phyloP scores from a whole-genome alignment of 805 yeast genomes.

The Saccharomycopsis olivae region DNA sequence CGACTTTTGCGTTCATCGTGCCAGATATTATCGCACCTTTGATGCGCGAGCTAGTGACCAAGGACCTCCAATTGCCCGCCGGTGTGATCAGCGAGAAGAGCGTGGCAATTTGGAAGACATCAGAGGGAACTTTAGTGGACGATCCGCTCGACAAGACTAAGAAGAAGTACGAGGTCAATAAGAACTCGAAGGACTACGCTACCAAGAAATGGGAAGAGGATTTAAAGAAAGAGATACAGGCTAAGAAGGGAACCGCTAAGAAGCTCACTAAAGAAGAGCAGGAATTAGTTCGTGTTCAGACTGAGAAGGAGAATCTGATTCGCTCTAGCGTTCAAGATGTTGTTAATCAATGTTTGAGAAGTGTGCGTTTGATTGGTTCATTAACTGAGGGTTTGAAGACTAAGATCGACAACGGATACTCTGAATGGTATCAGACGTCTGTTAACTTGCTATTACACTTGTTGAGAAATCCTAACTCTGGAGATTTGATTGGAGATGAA shows the following conservation, averaged over 20 bases:
- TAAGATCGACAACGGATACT: constrained; percentile 55
- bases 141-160: constrained; percentile 38
- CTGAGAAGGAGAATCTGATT: constrained; percentile 48
- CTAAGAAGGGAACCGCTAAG: constrained; percentile 36
- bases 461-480: constrained; percentile 24
- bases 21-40: constrained; percentile 47
- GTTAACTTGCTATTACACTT: constrained; percentile 38
- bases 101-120: constrained; percentile 53
- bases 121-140: constrained; percentile 59
- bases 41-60: constrained; percentile 32
- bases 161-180: constrained; percentile 40
- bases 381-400: constrained; percentile 33
- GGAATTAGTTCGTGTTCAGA: constrained; percentile 46
- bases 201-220: constrained; percentile 84
- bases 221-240: constrained; percentile 63
- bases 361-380: constrained; percentile 41
- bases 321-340: constrained; percentile 35
- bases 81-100: constrained; percentile 32
- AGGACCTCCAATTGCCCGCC: constrained; percentile 31
- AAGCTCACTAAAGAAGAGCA: constrained; percentile 75
- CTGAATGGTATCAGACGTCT: constrained; percentile 65
- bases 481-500: constrained; percentile 30
- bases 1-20: constrained; percentile 44
- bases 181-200: constrained; percentile 76
- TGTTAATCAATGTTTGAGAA: constrained; percentile 33